Base-by-base conservation (phyloP, 495 filamentous ascomycete species). In the Penicillium lividum region DNA sequence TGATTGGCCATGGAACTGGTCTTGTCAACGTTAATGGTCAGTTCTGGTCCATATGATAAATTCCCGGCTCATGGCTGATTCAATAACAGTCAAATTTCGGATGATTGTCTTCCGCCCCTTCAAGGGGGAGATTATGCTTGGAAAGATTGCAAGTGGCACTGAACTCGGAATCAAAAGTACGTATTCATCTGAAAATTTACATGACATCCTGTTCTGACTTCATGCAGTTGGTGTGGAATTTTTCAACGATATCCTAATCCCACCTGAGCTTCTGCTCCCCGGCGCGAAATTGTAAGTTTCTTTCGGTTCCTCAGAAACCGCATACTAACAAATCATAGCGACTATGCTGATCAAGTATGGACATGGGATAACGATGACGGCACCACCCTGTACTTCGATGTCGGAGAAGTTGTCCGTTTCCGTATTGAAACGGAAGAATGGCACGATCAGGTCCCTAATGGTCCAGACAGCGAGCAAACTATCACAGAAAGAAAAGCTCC, bases 91-190 rank as follows among this genome's bases (percentile, higher is more conserved):
- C 28, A 89, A 93, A 69, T 98, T 97, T 72, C 87, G 90, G 25
- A 74, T 98, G 63, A 79, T 96, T n/a, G 90, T 97, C 8, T 98
- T 98, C 71, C 84, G 94, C 29, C 94, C 94, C 0, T 97, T 96
- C 77, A 91, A 95, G 69, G 87, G 89, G 22, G 95, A 98, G 69
- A 90, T 95, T 48, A 77, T 98, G 58, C 75, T 88, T 8, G 94
- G 90, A 4, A 87, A 84, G 58, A 97, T 97, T 61, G 83, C 81
- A 40, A 83, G 83, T 49, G 83, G 86, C n/a, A 84, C 82, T 4
- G 73, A 81, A 15, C 75, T 84, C 11, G 94, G 93, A 31, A 92
- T 98, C 53, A 82, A 85, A 64, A 83, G 90, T 92, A 76, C 51
- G 82, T 68, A 8, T 60, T 47, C 18, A 16, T 22, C 28, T 34